Evolutionary conservation across 768 basidiomycete genomes (phyloP).

Genomic region (Amanita pallidorosea): DNA sequence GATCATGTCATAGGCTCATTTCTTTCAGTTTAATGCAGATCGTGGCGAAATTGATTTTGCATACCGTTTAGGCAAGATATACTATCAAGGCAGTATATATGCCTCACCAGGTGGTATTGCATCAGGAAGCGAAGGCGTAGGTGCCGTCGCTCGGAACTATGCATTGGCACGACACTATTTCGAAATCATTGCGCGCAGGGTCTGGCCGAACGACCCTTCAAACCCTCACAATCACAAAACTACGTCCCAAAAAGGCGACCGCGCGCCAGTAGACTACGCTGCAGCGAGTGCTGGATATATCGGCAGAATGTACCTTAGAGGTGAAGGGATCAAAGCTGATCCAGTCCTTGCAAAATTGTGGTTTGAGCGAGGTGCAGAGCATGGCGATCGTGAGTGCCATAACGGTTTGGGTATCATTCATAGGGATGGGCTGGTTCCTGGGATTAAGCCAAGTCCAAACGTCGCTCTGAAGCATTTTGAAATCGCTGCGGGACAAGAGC

Average conservation of each 20-base stretch:
- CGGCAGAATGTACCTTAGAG: slow-evolving; percentile 89
- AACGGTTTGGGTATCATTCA: slow-evolving; percentile 90
- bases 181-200: slow-evolving; percentile 63
- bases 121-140: slow-evolving; percentile 89
- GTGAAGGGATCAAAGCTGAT: slow-evolving; percentile 83
- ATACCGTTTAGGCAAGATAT: slow-evolving; percentile 88
- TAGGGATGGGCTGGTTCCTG: slow-evolving; percentile 75
- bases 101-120: slow-evolving; percentile 65
- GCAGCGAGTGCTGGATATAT: slow-evolving; percentile 79
- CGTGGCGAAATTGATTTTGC: slow-evolving; percentile 85
- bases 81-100: slow-evolving; percentile 93
- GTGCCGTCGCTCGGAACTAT: slow-evolving; percentile 76
- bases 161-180: slow-evolving; percentile 76
- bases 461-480: slow-evolving; percentile 61
- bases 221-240: slow-evolving; percentile 36
- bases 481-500: slow-evolving; percentile 75
- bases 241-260: slow-evolving; percentile 38
- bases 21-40: slow-evolving; percentile 81
- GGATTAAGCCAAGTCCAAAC: slow-evolving; percentile 49
- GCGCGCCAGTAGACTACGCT: slow-evolving; percentile 46
- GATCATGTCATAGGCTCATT: slow-evolving; percentile 1
- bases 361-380: slow-evolving; percentile 80
- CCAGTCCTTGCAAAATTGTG: slow-evolving; percentile 75
- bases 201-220: slow-evolving; percentile 80
- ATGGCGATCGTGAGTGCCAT: slow-evolving; percentile 79